These are phyloP conservation scores for Thermoascus crustaceus DNA, from an alignment of 2,329 filamentous ascomycete species.

Conservation along the genomic window DNA sequence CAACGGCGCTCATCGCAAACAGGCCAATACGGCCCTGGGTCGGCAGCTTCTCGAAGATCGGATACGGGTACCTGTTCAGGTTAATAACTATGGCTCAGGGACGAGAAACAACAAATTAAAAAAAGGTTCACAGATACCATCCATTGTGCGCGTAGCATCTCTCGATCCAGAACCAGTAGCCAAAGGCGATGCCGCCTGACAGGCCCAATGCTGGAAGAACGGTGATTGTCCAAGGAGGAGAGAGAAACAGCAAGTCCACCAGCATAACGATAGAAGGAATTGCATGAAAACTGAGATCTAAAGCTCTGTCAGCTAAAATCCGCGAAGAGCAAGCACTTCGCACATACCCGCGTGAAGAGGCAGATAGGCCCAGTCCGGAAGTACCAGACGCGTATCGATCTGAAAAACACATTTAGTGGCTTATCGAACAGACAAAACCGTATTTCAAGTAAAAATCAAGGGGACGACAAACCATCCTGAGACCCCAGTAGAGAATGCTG, in stretches of 20 bases:
- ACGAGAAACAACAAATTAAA: no score
- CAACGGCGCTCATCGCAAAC: constrained; percentile 59
- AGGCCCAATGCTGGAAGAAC: constrained; percentile 43
- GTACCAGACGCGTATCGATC: constrained; percentile 42
- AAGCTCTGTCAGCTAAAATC: constrained; percentile 1
- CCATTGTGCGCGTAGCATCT: constrained; percentile 51
- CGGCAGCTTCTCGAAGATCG: constrained; percentile 63
- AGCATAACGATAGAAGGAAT: constrained; percentile 47
- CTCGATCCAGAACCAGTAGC: constrained; percentile 60
- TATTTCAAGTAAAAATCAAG: no score
- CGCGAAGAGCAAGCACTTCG: neutral
- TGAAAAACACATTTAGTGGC: constrained; percentile 11
- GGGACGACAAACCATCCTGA: constrained; percentile 40
- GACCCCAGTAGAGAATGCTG: constrained; percentile 52
- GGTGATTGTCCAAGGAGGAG: constrained; percentile 53
- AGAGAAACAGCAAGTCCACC: constrained; percentile 49
- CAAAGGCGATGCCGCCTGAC: constrained; percentile 45
- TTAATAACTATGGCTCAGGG: no score
- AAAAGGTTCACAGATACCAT: constrained; percentile 40
- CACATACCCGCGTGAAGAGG: constrained; percentile 29
- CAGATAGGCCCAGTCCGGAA: constrained; percentile 37
- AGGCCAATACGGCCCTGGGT: constrained; percentile 59
- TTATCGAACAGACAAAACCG: neutral
- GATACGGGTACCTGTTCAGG: constrained; percentile 67
- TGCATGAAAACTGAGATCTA: constrained; percentile 43